Evolutionary conservation across 73 alveolate species (phyloP).

Genomic region (Halteria grandinella): DNA sequence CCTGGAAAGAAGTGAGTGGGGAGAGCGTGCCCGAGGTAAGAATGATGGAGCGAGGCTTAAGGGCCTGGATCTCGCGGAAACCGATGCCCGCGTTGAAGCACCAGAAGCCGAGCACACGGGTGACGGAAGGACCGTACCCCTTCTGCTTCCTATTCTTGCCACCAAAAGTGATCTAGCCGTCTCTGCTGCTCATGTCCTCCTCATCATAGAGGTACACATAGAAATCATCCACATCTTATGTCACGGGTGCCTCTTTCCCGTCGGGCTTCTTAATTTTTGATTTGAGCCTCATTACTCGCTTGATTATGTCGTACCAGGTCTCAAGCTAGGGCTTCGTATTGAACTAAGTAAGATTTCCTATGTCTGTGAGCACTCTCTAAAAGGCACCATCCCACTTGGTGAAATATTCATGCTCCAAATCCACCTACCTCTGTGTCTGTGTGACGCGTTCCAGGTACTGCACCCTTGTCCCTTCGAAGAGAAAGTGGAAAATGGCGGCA

Average conservation of each 20-base stretch:
- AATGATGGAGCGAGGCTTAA: conserved; percentile 57
- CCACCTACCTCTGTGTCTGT: not conserved
- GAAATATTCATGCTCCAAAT: conserved; percentile 19
- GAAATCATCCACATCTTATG: conserved; percentile 36
- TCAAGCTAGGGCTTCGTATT: conserved; percentile 10
- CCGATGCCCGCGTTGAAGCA: conserved; percentile 69
- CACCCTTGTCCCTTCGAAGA: conserved; percentile 15
- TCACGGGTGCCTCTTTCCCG: not conserved
- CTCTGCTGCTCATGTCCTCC: not conserved
- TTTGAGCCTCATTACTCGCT: not conserved
- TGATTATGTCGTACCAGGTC: conserved; percentile 14
- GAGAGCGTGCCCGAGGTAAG: conserved; percentile 97
- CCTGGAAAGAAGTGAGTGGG: conserved; percentile 90
- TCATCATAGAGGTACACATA: conserved; percentile 39
- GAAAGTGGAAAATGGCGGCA: conserved; percentile 5
- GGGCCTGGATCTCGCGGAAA: conserved; percentile 35
- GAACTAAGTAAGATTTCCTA: conserved; percentile 1
- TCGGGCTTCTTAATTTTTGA: not conserved
- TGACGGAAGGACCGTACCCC: not conserved
- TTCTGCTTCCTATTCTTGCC: not conserved
- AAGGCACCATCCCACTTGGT: conserved; percentile 14
- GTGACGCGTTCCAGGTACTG: conserved; percentile 32
- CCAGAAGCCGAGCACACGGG: conserved; percentile 55
- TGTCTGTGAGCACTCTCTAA: conserved; percentile 19
- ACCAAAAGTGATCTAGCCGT: not conserved